These are phyloP conservation scores for Clarkia xantiana DNA, from an alignment of 345 rosid genomes.

Conservation along the genomic window DNA sequence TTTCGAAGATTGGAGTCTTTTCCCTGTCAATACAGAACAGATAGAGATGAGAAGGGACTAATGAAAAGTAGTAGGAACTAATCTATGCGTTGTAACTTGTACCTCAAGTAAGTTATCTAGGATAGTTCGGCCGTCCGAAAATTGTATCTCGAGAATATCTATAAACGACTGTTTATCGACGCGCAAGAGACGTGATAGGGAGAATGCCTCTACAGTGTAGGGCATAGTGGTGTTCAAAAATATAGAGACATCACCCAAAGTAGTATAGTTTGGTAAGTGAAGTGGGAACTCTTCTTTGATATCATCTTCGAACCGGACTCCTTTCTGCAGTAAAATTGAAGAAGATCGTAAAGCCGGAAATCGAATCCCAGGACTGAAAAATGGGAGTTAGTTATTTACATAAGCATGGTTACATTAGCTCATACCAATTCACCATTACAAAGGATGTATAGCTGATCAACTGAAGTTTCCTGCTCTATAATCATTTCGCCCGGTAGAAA, in stretches of 20 bases:
- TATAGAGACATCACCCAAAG: constrained; percentile 64
- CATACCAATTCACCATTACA: constrained; percentile 71
- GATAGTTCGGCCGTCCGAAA: constrained; percentile 61
- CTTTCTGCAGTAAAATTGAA: constrained; percentile 32
- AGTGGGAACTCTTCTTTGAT: constrained; percentile 14
- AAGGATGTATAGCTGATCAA: constrained; percentile 66
- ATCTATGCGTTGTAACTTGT: background rate
- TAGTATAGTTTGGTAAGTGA: constrained; percentile 18
- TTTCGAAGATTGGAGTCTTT: constrained; percentile 36
- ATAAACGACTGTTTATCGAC: constrained; percentile 59
- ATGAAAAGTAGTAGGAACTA: no score
- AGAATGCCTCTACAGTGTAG: constrained; percentile 36
- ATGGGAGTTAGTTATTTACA: no score
- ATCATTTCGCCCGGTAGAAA: constrained; percentile 78
- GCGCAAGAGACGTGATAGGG: constrained; percentile 48
- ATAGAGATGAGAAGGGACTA: background rate
- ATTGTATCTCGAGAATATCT: constrained; percentile 47
- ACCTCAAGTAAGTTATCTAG: constrained; percentile 63
- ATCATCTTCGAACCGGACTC: constrained; percentile 28
- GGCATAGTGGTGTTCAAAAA: constrained; percentile 61
- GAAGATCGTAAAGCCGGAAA: no score
- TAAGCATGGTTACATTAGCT: no score
- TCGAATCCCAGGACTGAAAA: no score
- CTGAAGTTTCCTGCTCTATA: constrained; percentile 50
- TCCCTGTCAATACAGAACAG: constrained; percentile 28